Conservation (phyloP, 2,329 filamentous ascomycete species). For the Grosmannia huntii region DNA sequence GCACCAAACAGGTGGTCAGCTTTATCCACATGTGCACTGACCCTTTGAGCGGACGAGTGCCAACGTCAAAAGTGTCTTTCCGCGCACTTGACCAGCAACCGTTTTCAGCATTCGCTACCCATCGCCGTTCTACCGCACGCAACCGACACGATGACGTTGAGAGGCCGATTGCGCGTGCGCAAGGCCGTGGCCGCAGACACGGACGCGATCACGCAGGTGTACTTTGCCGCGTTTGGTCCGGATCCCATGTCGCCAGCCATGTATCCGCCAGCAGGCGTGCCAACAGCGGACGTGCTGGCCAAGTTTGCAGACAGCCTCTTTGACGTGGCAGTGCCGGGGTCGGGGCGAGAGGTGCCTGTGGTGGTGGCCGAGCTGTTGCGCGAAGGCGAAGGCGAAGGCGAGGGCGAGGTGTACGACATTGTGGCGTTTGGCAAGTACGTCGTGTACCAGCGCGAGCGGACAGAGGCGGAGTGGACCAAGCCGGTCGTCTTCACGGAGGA, state of each 20-base stretch:
- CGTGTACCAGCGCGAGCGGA: slow-evolving; percentile 11
- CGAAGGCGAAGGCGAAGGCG: slow-evolving; percentile 6
- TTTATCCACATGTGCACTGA: too few relatives aligned
- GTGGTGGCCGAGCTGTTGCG: slow-evolving; percentile 17
- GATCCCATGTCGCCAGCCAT: slow-evolving; percentile 15
- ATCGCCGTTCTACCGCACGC: too few relatives aligned
- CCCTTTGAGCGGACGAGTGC: too few relatives aligned
- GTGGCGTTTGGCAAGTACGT: slow-evolving; percentile 19
- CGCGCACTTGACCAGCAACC: too few relatives aligned
- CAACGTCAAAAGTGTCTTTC: too few relatives aligned
- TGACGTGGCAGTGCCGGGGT: neutral
- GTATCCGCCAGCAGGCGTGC: slow-evolving; percentile 11
- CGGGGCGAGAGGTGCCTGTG: slow-evolving; percentile 6
- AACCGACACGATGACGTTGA: neutral
- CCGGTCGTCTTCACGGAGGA: slow-evolving; percentile 7
- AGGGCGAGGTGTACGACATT: slow-evolving; percentile 9
- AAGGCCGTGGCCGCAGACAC: slow-evolving; percentile 13
- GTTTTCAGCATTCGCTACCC: too few relatives aligned
- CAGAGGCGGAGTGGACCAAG: slow-evolving; percentile 16
- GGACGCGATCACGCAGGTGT: slow-evolving; percentile 10
- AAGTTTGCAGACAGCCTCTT: slow-evolving; percentile 12
- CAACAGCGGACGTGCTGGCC: slow-evolving; percentile 7
- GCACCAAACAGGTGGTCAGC: too few relatives aligned
- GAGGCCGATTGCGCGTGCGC: slow-evolving; percentile 12
- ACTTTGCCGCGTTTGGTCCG: slow-evolving; percentile 13